A percentile compares a stretch with the other conserved stretches of the same genome.
Conservation (phyloP, 2,329 filamentous ascomycete species). For the Diaporthe vaccinii region DNA sequence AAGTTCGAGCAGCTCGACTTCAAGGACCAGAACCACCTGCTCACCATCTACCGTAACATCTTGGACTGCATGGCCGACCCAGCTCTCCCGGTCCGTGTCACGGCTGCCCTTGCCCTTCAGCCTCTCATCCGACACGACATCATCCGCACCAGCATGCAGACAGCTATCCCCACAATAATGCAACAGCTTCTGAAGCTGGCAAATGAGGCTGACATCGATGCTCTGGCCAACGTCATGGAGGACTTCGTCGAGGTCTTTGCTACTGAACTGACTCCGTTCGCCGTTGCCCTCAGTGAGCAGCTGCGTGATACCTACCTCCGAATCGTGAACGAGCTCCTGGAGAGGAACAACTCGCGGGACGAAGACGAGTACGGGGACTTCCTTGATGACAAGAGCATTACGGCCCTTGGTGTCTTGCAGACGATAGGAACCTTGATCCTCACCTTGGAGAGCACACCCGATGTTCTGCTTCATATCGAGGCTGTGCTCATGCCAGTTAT, state of each 20-base stretch:
- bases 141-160: conserved; percentile 95
- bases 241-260: conserved; percentile 99
- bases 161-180: conserved; percentile 99
- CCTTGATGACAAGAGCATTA: conserved; percentile 98
- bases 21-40: conserved; percentile 94
- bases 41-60: conserved; percentile 96
- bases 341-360: conserved; percentile 84
- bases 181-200: conserved; percentile 97
- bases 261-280: conserved; percentile 95
- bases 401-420: conserved; percentile 93
- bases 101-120: conserved; percentile 92
- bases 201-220: conserved; percentile 98
- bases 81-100: conserved; percentile 93
- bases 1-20: conserved; percentile 98
- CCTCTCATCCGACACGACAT: conserved; percentile 95
- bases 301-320: conserved; percentile 95
- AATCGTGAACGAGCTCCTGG: conserved; percentile 91
- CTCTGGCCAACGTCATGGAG: conserved; percentile 98
- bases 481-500: conserved; percentile 98
- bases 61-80: conserved; percentile 96
- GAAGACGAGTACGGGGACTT: conserved; percentile 89
- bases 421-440: conserved; percentile 98
- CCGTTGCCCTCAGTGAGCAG: conserved; percentile 95
- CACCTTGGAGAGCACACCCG: conserved; percentile 95
- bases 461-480: conserved; percentile 94